Base-by-base conservation (phyloP, 75 land plant species). In the Gnetum montanum region DNA sequence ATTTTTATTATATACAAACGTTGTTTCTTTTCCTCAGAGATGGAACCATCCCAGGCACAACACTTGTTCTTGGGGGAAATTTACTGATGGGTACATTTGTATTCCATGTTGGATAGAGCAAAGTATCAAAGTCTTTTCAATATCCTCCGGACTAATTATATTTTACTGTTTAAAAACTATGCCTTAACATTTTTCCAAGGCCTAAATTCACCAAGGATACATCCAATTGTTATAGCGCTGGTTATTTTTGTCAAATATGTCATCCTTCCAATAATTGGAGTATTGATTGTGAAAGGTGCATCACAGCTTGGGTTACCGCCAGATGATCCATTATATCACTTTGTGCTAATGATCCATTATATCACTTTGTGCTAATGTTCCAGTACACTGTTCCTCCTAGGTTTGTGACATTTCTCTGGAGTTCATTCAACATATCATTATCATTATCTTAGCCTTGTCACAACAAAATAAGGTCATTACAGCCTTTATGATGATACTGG, bases 311-410 rank as follows among this genome's bases (percentile, higher is more conserved):
- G 80, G 10, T 63, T 76, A 41, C 34, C 80, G 0, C 69, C 77
- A 15, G 15, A 34, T 11, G 88, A 84, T 43, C 80, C 84, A 12
- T 41, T 84, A 30, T 84, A 59, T 60, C 74, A 51, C 25, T 84
- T 58, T 51, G 74, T 76, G 29, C 68, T 84, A 6, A 61, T 84
- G 68, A 15, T 80, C 18, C 84, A 12, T 41, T 84, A 30, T 84
- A 59, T 60, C 74, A 51, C 25, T 84, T 58, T 51, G 74, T 76
- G 29, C 68, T 84, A 6, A 61, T 84, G 68, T 10, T 80, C 18
- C 88, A 84, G 45, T 84, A 68, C 28, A 57, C 69, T 1, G 50
- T 80, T 38, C 84, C 88, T 8, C 79, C 84, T 33, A n/a, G n/a
- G n/a, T n/a, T n/a, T n/a, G n/a, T n/a, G n/a, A n/a, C n/a, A n/a